Evolutionary conservation across 2,329 filamentous ascomycete genomes (phyloP), one percentile per base, ranked within the genome.

Genomic region (Dendrostoma leiphaemia): DNA sequence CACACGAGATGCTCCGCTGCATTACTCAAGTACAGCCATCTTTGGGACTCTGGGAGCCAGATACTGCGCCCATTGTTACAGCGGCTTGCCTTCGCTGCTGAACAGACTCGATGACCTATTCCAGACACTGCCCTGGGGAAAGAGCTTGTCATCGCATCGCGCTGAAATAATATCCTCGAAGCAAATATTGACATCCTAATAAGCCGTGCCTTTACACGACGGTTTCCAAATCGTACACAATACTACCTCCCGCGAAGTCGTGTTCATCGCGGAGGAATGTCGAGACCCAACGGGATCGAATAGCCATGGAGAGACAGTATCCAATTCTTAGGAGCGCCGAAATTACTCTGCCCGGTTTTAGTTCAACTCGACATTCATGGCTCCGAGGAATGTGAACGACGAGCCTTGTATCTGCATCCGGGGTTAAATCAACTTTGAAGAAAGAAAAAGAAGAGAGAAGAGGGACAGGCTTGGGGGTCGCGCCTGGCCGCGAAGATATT

Each of bases 271-370:
- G 24, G 4, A 49, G 43, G 56, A 63, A 80, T 82, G 79, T 83
- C 77, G 80, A 77, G 71, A 76, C 80, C 82, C 79, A 83, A 84
- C 81, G 81, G 81, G 80, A 84, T 77, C 78, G 80, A 75, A 75
- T 74, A 79, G 65, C 72, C 69, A 81, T 73, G 70, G 71, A 59
- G 65, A 69, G 73, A 76, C 77, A 80, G 73, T 80, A 77, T 71
- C 76, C 80, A 83, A 83, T 84, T 84, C 81, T 84, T 83, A 72
- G 70, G 82, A 83, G 80, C 79, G 74, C 77, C 81, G 76, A 65
- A 70, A 77, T 76, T 68, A 58, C 68, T 84, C 77, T 84, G 68
- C 81, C 81, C 80, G 74, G 76, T 65, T 74, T 73, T 76, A 79
- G 51, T 48, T 77, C 81, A 84, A 83, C 81, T 74, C 74, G 55